Base-by-base conservation (phyloP, 2,329 filamentous ascomycete species). In the Ascochyta pisi region DNA sequence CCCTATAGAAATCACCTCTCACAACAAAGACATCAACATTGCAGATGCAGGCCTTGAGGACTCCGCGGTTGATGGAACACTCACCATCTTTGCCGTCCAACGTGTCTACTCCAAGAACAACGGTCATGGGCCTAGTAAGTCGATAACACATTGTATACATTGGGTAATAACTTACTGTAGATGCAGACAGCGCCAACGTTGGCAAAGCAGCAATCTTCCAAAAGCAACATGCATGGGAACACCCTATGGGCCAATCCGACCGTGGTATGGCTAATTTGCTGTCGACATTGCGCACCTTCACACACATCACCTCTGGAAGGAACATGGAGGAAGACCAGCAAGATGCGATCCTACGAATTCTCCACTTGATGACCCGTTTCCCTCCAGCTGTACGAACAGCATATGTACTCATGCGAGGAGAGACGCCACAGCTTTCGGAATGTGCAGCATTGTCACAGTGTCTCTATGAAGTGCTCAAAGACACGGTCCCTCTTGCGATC, bases 221-320 rank as follows among this genome's bases (percentile, higher is more conserved):
- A 38, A 58, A n/a, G 58, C 56, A 19, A 26, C 10, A 56, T 9
- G 65, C 68, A 37, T 74, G 71, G 70, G 60, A 70, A 26, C 67
- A 65, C 27, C 50, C 62, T 4, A 38, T 66, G 6, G 55, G 53
- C 2, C 70, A 76, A 41, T 70, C 67, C 2, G 60, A 70, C 6
- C 71, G 74, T 29, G 74, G 72, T 22, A 63, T 69, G 4, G 70
- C 74, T 8, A 73, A 73, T 51, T 66, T 76, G 27, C 62, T 77
- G 2, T 74, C 74, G 9, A 69, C 72, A 3, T 56, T 76, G 23
- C 64, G 73, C 19, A 65, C 76, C 5, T 74, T 76, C 40, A 48
- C 62, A 8, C 10, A 47, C 16, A 42, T 60, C 6, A 47, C 38
- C 9, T 22, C 35, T 6, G 48, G 46, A 6, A 10, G 23, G 8